phyloP scores from a whole-genome alignment of 1,284 basidiomycete species.

The Lentinula novae-zelandiae region DNA sequence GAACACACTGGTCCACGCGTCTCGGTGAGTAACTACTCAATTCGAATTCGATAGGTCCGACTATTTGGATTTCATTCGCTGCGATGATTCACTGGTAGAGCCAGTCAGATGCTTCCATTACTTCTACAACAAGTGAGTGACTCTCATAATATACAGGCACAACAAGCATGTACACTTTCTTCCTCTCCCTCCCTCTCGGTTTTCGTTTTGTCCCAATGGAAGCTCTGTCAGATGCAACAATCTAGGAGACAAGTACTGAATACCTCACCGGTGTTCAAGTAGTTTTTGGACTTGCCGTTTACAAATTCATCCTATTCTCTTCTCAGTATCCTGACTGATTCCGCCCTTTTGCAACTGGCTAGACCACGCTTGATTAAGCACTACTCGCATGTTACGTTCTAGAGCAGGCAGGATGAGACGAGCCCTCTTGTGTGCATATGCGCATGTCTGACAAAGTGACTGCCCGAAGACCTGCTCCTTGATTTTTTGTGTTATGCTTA shows the following conservation, averaged over 20 bases:
- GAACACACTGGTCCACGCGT: background rate
- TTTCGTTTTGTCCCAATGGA: background rate
- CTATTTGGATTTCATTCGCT: background rate
- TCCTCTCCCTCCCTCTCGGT: background rate
- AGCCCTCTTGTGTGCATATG: background rate
- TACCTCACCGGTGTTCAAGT: background rate
- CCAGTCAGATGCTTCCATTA: background rate
- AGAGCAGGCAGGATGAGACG: background rate
- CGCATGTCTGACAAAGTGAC: background rate
- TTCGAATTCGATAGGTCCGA: background rate
- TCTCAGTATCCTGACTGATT: background rate
- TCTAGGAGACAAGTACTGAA: background rate
- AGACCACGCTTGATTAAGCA: background rate
- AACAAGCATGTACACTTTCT: background rate
- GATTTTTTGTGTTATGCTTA: background rate
- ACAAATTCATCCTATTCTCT: background rate
- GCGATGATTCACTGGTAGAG: background rate
- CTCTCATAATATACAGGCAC: background rate
- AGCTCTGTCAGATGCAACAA: background rate
- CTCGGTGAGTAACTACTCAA: background rate
- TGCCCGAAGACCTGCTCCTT: too few relatives aligned
- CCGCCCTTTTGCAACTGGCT: background rate
- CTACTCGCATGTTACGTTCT: background rate
- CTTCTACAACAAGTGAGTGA: background rate
- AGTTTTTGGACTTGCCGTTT: background rate